Evolutionary conservation across 495 filamentous ascomycete species (phyloP), one percentile per base, ranked within the genome.

Genomic region (Hyphodiscus hymeniophilus): DNA sequence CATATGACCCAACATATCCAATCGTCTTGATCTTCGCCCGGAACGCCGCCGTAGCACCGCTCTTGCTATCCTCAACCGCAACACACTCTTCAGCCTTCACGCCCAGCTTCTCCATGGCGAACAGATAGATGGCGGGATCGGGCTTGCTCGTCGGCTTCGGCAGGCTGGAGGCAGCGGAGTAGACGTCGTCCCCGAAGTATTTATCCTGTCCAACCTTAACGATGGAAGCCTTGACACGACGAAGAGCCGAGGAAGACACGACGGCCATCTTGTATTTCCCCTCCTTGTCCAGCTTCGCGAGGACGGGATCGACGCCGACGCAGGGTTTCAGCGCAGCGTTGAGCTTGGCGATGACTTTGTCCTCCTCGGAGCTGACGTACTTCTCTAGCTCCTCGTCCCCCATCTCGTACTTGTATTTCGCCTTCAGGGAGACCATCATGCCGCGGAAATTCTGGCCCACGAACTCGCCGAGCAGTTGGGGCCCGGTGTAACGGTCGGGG

Each of bases 371-470:
- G 54, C 68, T 74, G 39, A 95, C 90, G 63, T 88, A 95, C 13
- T 56, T 62, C 60, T 92, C 81, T 17, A 91, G 65, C 60, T 94
- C 85, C 2, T 75, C 80, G 18, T 71, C 60, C 3, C 63, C 55
- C 66, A 95, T 72, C 30, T 73, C 66, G 66, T 94, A 89, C 55
- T 71, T 67, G 72, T 82, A 84, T 66, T 87, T 89, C 63, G 77
- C 69, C 66, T 87, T 81, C 45, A 95, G 76, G 50, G 76, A 79
- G 35, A 72, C 51, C 66, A 87, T 75, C 89, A 95, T 94, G 62
- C 88, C 87, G 55, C 89, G 89, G 77, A 96, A 96, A 75, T 95
- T 95, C 64, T 91, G 85, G 57, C 90, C 90, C 63, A 95, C 90
- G 60, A 95, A 96, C 68, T 94, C 87, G 51, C 73, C 66, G 66